Conservation (phyloP, 2,329 filamentous ascomycete species). For the Polychaeton citri region DNA sequence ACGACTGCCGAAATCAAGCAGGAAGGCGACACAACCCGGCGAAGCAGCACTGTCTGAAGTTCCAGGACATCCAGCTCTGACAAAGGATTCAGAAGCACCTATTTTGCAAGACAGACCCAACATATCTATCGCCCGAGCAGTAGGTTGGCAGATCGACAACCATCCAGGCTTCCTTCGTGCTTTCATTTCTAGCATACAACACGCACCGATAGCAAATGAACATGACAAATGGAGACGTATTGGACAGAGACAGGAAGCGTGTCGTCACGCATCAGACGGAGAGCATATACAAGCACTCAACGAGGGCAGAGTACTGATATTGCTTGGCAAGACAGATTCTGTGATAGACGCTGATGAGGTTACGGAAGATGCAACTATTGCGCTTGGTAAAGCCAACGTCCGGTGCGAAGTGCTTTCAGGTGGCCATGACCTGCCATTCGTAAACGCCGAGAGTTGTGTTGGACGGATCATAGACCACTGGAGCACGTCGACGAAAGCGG, state of each 20-base stretch:
- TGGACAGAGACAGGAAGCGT: conserved; percentile 33
- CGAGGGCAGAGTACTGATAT: conserved; percentile 45
- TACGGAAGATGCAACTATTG: conserved; percentile 44
- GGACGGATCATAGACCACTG: conserved; percentile 34
- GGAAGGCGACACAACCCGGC: conserved; percentile 1
- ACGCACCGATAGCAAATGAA: conserved; percentile 56
- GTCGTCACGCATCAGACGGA: conserved; percentile 19
- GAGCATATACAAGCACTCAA: conserved; percentile 22
- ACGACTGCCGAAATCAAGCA: neutral
- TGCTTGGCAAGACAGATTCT: conserved; percentile 53
- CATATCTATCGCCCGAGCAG: conserved; percentile 48
- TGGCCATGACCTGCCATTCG: conserved; percentile 59
- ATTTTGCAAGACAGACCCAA: conserved; percentile 40
- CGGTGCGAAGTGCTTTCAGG: conserved; percentile 45
- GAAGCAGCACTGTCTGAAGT: conserved; percentile 30
- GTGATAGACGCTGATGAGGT: conserved; percentile 55
- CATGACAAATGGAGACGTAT: conserved; percentile 49
- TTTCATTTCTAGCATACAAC: conserved; percentile 57
- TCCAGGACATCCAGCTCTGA: conserved; percentile 7
- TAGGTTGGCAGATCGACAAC: conserved; percentile 54
- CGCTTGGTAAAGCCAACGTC: conserved; percentile 45
- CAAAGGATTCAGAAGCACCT: conserved; percentile 10
- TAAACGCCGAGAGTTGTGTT: conserved; percentile 45
- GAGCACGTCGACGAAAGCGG: conserved; percentile 6
- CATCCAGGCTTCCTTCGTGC: conserved; percentile 56